These are phyloP conservation scores for Catunica adiposa DNA, from an alignment of 2,329 filamentous ascomycete genomes.

Conservation along the genomic window DNA sequence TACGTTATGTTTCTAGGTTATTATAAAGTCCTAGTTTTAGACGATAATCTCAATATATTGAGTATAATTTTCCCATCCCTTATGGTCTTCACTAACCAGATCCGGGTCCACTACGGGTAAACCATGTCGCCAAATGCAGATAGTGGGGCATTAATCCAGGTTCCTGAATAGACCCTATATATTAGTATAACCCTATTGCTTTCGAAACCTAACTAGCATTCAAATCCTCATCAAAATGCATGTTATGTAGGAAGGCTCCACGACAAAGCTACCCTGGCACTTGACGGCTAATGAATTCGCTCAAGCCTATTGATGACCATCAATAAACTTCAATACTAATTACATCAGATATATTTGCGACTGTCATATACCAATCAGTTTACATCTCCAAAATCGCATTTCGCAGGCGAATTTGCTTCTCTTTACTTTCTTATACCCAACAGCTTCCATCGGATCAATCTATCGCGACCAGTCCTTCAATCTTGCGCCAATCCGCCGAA, in stretches of 20 bases:
- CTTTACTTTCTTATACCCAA: not conserved
- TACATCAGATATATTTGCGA: constrained; percentile 2
- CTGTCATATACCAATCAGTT: not conserved
- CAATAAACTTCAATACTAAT: not conserved
- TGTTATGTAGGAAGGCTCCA: not conserved
- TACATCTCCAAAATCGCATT: not conserved
- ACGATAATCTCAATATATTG: no score
- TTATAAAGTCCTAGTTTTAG: no score
- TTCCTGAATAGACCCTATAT: not conserved
- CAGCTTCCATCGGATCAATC: not conserved
- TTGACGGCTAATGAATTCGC: not conserved
- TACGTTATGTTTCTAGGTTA: no score
- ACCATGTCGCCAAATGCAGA: not conserved
- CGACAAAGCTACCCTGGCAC: not conserved
- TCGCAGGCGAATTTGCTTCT: not conserved
- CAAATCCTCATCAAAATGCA: not conserved
- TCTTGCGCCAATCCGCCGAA: constrained; percentile 12
- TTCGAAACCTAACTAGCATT: not conserved
- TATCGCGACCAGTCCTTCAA: not conserved
- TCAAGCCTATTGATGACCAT: not conserved
- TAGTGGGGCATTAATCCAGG: not conserved
- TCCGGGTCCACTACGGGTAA: not conserved
- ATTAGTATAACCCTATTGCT: not conserved
- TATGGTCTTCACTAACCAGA: not conserved
- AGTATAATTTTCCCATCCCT: no score